These are phyloP conservation scores for Petrea volubilis DNA, from an alignment of 257 asterid genomes.

Conservation along the genomic window DNA sequence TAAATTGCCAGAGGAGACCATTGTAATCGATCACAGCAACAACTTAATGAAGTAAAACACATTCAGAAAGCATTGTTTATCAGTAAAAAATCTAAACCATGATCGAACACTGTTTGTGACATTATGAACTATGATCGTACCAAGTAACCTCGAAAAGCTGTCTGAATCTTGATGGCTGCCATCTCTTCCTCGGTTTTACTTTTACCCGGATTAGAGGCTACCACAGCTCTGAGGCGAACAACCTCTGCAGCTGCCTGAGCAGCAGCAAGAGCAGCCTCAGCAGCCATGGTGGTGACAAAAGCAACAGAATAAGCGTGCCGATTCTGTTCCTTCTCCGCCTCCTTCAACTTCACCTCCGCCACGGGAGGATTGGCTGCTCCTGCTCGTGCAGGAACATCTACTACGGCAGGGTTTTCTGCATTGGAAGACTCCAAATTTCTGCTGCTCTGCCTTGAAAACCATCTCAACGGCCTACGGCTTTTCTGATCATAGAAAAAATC, in stretches of 20 bases:
- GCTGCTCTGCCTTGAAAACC: conserved; percentile 54
- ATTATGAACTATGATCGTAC: conserved; percentile 32
- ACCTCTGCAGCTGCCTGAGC: conserved; percentile 89
- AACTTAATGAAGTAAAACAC: too few relatives aligned
- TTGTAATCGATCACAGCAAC: too few relatives aligned
- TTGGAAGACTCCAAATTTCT: conserved; percentile 23
- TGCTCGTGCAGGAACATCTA: conserved; percentile 13
- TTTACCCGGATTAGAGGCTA: conserved; percentile 40
- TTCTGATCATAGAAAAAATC: conserved; percentile 32
- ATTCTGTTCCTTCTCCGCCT: conserved; percentile 70
- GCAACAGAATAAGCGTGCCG: conserved; percentile 74
- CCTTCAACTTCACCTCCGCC: conserved; percentile 46
- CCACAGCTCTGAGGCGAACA: conserved; percentile 65
- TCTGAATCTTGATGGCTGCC: conserved; percentile 71
- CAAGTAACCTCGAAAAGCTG: conserved; percentile 76
- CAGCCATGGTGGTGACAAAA: conserved; percentile 76
- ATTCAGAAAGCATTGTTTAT: too few relatives aligned
- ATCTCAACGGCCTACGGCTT: conserved; percentile 42
- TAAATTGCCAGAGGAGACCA: too few relatives aligned
- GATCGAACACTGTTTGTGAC: too few relatives aligned
- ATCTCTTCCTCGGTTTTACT: conserved; percentile 60
- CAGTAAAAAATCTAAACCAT: too few relatives aligned
- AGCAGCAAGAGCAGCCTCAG: conserved; percentile 87
- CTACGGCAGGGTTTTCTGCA: conserved; percentile 29
- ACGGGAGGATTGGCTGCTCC: conserved; percentile 6